Evolutionary conservation across 495 filamentous ascomycete species (phyloP).

Genomic region (Hypoxylon lenormandii): DNA sequence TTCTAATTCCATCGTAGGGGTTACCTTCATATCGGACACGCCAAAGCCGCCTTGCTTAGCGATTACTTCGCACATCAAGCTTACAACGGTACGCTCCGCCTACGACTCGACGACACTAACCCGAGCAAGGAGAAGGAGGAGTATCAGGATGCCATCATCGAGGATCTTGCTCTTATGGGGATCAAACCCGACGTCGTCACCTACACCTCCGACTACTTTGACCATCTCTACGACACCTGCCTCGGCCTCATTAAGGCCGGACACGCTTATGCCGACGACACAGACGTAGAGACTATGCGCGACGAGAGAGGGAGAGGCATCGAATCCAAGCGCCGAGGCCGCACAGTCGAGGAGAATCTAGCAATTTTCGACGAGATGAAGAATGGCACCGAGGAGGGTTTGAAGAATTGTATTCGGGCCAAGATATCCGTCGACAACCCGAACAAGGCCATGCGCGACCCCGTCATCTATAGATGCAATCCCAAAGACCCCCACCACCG

Average conservation of each 20-base stretch:
- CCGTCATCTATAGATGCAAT: constrained; percentile 94
- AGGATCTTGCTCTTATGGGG: constrained; percentile 86
- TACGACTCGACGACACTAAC: constrained; percentile 94
- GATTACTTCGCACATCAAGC: constrained; percentile 93
- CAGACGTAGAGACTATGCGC: constrained; percentile 85
- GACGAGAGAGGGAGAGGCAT: constrained; percentile 80
- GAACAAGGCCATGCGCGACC: constrained; percentile 89
- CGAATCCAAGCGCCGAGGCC: constrained; percentile 78
- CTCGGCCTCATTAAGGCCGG: constrained; percentile 83
- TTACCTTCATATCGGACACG: constrained; percentile 93
- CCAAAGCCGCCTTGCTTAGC: constrained; percentile 90
- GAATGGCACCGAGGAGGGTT: constrained; percentile 77
- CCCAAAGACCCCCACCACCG: constrained; percentile 82
- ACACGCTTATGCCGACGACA: constrained; percentile 90
- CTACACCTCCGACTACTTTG: constrained; percentile 91
- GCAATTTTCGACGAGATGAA: constrained; percentile 89
- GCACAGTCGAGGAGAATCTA: constrained; percentile 82
- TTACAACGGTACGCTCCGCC: constrained; percentile 83
- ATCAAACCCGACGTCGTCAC: constrained; percentile 82
- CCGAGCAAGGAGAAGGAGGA: constrained; percentile 92
- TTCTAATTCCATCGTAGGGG: constrained; percentile 59
- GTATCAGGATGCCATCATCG: constrained; percentile 87
- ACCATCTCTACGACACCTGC: constrained; percentile 83
- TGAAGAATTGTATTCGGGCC: constrained; percentile 85
- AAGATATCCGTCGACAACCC: constrained; percentile 86